Evolutionary conservation across 805 yeast genomes (phyloP).

Genomic region (Sungouiozyma ichnusensis): DNA sequence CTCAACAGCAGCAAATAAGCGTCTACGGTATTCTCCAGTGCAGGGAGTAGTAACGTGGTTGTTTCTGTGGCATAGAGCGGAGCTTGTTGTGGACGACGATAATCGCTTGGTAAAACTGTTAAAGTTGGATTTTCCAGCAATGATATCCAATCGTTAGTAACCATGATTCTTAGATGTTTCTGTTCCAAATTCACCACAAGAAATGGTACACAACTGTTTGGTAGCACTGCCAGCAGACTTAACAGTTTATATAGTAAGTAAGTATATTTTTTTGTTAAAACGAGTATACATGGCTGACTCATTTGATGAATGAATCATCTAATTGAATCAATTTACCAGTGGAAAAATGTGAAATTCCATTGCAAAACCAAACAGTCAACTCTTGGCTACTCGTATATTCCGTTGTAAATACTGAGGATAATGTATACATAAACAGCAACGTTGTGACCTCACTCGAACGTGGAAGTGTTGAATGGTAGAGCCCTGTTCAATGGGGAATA

Average conservation of each 20-base stretch:
- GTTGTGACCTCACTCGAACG: constrained; percentile 3
- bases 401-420: background rate
- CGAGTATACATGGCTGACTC: background rate
- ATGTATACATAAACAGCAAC: background rate
- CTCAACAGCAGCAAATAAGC: constrained; percentile 49
- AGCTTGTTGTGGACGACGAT: constrained; percentile 61
- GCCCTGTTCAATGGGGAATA: constrained; percentile 74
- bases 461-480: constrained; percentile 35
- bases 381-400: too few relatives aligned
- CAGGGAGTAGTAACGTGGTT: constrained; percentile 25
- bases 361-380: background rate
- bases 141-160: constrained; percentile 39
- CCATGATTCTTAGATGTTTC: too few relatives aligned
- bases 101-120: constrained; percentile 83
- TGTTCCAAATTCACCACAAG: too few relatives aligned
- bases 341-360: background rate
- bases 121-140: constrained; percentile 70
- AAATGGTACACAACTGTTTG: too few relatives aligned
- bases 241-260: too few relatives aligned
- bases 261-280: too few relatives aligned
- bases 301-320: background rate
- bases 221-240: too few relatives aligned
- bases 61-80: constrained; percentile 34
- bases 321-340: background rate
- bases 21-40: constrained; percentile 10